Percentiles rank a stretch among this genome's conserved stretches.
These are phyloP conservation scores for Mucor plumbeus DNA, from an alignment of 371 early-diverging fungal species.

Conservation along the genomic window DNA sequence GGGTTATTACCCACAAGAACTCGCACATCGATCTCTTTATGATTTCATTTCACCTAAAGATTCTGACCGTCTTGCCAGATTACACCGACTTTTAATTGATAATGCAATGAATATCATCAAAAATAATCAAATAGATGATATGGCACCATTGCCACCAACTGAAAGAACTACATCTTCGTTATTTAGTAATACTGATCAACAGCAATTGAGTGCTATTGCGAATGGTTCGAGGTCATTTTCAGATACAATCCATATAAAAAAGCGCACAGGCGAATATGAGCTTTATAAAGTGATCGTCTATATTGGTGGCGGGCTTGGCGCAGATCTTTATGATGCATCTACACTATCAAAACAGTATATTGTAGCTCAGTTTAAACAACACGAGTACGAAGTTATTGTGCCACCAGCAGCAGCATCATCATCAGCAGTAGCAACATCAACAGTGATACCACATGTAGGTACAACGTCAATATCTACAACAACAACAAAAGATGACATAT, in stretches of 20 bases:
- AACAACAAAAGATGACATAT: neutral
- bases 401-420: conserved; percentile 13
- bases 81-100: conserved; percentile 53
- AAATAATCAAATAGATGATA: conserved; percentile 12
- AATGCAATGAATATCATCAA: conserved; percentile 46
- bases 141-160: conserved; percentile 35
- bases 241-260: conserved; percentile 59
- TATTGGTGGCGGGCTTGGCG: conserved; percentile 66
- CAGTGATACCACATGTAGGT: neutral
- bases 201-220: conserved; percentile 32
- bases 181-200: conserved; percentile 43
- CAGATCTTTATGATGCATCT: conserved; percentile 43
- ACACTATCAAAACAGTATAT: conserved; percentile 43
- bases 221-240: conserved; percentile 50
- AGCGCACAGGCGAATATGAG: conserved; percentile 56
- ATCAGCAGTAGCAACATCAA: neutral
- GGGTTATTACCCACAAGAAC: conserved; percentile 65
- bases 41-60: conserved; percentile 57
- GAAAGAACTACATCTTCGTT: conserved; percentile 54
- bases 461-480: neutral
- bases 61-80: conserved; percentile 42
- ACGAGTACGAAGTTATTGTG: conserved; percentile 22
- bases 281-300: conserved; percentile 55
- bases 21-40: conserved; percentile 62
- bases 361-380: conserved; percentile 34